Conservation (phyloP, 371 early-diverging fungal genomes). For the Mortierella sp. region DNA sequence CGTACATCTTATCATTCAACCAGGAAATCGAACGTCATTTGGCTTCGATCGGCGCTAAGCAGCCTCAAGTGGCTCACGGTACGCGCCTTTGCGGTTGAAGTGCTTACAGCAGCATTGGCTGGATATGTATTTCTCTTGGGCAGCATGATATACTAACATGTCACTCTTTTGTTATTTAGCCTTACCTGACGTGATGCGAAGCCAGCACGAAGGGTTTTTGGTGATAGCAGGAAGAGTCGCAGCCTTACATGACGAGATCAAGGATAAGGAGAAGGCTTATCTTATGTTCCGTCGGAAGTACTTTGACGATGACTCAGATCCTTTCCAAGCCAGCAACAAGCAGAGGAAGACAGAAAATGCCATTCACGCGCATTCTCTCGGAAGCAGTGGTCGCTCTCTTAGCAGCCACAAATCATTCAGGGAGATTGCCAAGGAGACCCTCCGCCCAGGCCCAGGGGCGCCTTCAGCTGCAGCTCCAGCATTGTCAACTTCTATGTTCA, state of each 20-base stretch:
- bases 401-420: conserved; percentile 32
- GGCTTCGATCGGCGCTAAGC: conserved; percentile 28
- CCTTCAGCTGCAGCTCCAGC: neutral
- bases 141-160: too few relatives aligned
- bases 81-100: neutral
- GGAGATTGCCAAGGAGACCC: conserved; percentile 37
- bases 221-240: conserved; percentile 71
- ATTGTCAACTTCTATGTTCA: neutral
- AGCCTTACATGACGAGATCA: conserved; percentile 67
- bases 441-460: conserved; percentile 14
- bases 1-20: too few relatives aligned
- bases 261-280: conserved; percentile 60
- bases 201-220: conserved; percentile 74
- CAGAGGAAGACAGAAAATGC: conserved; percentile 14
- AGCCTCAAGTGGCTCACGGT: conserved; percentile 45
- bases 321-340: conserved; percentile 39
- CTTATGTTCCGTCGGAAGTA: conserved; percentile 58
- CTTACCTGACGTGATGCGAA: conserved; percentile 65
- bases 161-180: too few relatives aligned
- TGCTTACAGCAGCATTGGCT: too few relatives aligned
- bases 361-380: conserved; percentile 10
- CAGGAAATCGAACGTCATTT: conserved; percentile 53
- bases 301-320: conserved; percentile 56
- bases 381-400: neutral
- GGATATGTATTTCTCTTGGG: too few relatives aligned